Conservation (phyloP, 805 yeast genomes). For the Zygotorulaspora florentina region DNA sequence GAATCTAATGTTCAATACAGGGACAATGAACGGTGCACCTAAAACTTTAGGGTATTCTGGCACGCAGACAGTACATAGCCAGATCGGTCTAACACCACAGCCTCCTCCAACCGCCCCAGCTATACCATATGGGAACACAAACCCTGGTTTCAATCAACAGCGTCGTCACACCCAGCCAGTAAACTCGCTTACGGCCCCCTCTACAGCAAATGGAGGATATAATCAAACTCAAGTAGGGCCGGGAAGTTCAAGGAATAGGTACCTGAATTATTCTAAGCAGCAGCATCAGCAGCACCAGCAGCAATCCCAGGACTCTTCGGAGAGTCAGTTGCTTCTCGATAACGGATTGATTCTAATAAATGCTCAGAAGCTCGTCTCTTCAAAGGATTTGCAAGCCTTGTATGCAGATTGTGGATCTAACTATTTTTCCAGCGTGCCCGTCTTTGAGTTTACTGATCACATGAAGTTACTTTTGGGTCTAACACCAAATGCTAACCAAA, state of each 20-base stretch:
- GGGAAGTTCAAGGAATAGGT: constrained; percentile 8
- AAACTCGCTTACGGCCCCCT: constrained; percentile 7
- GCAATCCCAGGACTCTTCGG: constrained; percentile 4
- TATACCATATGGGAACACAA: constrained; percentile 7
- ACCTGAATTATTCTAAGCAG: constrained; percentile 12
- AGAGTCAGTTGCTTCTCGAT: constrained; percentile 42
- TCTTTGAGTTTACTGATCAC: constrained; percentile 38
- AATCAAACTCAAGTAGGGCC: constrained; percentile 4
- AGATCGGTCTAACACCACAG: constrained; percentile 1
- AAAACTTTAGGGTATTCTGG: not conserved
- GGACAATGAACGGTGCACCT: not conserved
- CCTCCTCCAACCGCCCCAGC: constrained; percentile 15
- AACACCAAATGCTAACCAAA: constrained; percentile 7
- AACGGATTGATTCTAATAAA: constrained; percentile 55
- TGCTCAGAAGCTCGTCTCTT: constrained; percentile 54
- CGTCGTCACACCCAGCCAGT: constrained; percentile 16
- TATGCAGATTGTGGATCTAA: constrained; percentile 44
- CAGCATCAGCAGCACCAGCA: constrained; percentile 12
- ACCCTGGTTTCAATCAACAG: constrained; percentile 2
- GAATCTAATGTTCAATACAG: not conserved
- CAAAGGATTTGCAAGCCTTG: constrained; percentile 49
- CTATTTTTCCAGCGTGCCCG: constrained; percentile 51
- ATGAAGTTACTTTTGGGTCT: constrained; percentile 29
- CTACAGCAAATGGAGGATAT: constrained; percentile 4
- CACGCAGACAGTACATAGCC: not conserved